These are phyloP conservation scores for Monilinia fructicola DNA, from an alignment of 2,329 filamentous ascomycete species.

Conservation along the genomic window DNA sequence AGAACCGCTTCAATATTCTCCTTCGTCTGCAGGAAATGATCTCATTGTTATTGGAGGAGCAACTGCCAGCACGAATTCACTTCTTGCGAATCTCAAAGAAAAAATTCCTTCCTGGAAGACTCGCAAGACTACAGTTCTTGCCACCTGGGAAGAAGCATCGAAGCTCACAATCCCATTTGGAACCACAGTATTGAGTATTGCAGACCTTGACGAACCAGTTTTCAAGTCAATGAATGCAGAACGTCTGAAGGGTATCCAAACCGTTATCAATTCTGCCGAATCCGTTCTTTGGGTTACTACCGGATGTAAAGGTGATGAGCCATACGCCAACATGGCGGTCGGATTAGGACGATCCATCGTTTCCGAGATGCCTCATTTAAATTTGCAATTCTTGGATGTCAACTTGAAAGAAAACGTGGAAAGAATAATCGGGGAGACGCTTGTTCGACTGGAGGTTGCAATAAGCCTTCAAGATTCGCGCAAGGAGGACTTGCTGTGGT, in stretches of 20 bases:
- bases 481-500: conserved; percentile 24
- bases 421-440: conserved; percentile 28
- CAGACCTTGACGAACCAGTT: conserved; percentile 39
- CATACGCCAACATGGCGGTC: conserved; percentile 28
- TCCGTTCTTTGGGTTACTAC: conserved; percentile 30
- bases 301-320: conserved; percentile 23
- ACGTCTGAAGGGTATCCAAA: conserved; percentile 12
- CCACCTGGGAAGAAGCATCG: conserved; percentile 8
- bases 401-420: conserved; percentile 14
- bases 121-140: conserved; percentile 11
- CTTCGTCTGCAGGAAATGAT: background rate
- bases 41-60: conserved; percentile 15
- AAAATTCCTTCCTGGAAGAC: background rate
- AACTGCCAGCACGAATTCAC: background rate
- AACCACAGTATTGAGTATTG: conserved; percentile 30
- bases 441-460: conserved; percentile 16
- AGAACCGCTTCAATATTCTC: conserved; percentile 8
- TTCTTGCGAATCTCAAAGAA: conserved; percentile 1
- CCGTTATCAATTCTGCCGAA: conserved; percentile 11
- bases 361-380: conserved; percentile 30
- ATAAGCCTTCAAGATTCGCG: background rate
- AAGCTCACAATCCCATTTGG: conserved; percentile 14
- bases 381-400: conserved; percentile 30
- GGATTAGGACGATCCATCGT: conserved; percentile 29
- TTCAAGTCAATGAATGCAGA: conserved; percentile 12